Percentiles rank a stretch among this genome's conserved stretches.
Conservation (phyloP, 441 rosid genomes). For the Hura crepitans region DNA sequence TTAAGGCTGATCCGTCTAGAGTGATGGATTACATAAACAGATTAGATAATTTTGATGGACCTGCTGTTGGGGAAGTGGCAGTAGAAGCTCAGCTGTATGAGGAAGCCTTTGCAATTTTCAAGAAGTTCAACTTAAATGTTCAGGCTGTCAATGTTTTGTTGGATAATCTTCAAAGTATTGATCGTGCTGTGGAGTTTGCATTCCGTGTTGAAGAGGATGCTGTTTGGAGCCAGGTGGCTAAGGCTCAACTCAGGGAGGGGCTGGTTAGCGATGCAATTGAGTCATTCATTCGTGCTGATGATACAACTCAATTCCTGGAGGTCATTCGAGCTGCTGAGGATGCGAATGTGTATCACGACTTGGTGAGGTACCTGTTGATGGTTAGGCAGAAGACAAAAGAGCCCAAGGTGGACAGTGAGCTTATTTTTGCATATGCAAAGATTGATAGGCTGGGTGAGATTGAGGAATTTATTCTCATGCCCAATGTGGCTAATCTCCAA, state of each 20-base stretch:
- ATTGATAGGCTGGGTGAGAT: constrained; percentile 89
- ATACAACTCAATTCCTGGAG: constrained; percentile 84
- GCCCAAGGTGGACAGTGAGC: constrained; percentile 99
- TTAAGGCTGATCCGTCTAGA: constrained; percentile 96
- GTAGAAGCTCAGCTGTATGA: constrained; percentile 84
- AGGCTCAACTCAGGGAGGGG: constrained; percentile 94
- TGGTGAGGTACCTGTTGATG: constrained; percentile 95
- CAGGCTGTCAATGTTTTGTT: constrained; percentile 88
- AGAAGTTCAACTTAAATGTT: constrained; percentile 95
- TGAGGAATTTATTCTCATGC: constrained; percentile 98
- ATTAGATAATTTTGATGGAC: constrained; percentile 98
- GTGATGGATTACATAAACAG: constrained; percentile 98
- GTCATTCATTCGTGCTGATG: constrained; percentile 97
- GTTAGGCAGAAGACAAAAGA: constrained; percentile 95
- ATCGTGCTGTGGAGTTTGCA: constrained; percentile 96
- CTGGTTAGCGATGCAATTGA: constrained; percentile 96
- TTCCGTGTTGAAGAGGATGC: constrained; percentile 97
- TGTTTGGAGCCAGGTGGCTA: constrained; percentile 98
- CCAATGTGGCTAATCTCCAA: constrained; percentile 96
- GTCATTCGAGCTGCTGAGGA: constrained; percentile 88
- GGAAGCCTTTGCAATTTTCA: constrained; percentile 95
- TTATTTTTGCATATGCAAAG: constrained; percentile 98
- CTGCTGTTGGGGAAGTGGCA: constrained; percentile 98
- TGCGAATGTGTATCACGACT: constrained; percentile 85
- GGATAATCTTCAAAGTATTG: constrained; percentile 85